These are phyloP conservation scores for Marasmius oreades DNA, from an alignment of 1,284 basidiomycete species.

Conservation along the genomic window DNA sequence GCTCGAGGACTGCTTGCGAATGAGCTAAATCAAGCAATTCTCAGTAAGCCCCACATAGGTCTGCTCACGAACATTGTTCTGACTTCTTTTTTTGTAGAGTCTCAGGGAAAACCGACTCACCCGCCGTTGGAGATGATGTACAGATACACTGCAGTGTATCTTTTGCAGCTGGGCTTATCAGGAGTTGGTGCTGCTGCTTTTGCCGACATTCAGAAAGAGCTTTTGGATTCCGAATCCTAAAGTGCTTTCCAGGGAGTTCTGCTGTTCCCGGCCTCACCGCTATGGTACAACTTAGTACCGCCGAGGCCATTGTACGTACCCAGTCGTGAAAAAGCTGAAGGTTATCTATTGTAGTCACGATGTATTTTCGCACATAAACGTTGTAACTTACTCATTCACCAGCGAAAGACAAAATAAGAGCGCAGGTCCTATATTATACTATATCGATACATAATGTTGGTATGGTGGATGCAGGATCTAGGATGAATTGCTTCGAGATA, in stretches of 20 bases:
- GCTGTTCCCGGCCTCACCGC: no score
- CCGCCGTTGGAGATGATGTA: constrained; percentile 75
- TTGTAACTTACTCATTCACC: no score
- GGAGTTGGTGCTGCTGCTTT: constrained; percentile 76
- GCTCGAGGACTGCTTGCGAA: constrained; percentile 65
- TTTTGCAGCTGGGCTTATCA: constrained; percentile 63
- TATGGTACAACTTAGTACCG: neutral
- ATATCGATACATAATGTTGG: neutral
- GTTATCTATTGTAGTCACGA: neutral
- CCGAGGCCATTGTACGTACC: neutral
- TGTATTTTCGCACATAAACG: neutral
- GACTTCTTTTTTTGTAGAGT: constrained; percentile 43
- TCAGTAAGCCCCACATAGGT: constrained; percentile 49
- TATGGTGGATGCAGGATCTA: neutral
- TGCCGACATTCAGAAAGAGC: constrained; percentile 71
- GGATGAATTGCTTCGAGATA: neutral
- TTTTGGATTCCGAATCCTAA: constrained; percentile 40
- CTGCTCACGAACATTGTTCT: neutral
- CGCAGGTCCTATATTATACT: no score
- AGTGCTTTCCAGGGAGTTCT: no score
- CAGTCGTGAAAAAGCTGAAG: neutral
- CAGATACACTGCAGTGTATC: constrained; percentile 62
- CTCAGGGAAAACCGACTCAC: constrained; percentile 66
- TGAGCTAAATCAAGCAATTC: constrained; percentile 76
- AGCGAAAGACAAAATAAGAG: no score